Evolutionary conservation across 495 filamentous ascomycete species (phyloP).

Genomic region (Xylaria venustula): DNA sequence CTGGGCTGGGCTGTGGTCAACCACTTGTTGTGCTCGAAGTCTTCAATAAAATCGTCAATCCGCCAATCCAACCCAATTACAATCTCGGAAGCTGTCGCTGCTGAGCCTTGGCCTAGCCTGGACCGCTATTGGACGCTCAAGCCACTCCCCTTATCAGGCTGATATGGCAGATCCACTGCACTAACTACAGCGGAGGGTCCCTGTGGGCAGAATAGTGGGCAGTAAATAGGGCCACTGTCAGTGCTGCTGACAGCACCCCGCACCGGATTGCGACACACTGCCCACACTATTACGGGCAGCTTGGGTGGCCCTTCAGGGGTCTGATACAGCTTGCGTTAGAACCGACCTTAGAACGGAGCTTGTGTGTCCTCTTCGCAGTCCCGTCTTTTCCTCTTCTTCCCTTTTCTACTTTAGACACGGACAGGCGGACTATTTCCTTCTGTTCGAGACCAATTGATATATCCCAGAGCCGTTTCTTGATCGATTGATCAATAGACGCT

Average conservation of each 20-base stretch:
- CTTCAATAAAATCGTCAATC: not conserved
- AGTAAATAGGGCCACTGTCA: too few relatives aligned
- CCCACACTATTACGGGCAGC: not conserved
- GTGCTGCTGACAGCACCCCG: constrained; percentile 1
- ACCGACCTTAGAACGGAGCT: not conserved
- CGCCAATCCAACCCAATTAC: not conserved
- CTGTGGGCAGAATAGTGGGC: not conserved
- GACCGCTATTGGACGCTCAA: not conserved
- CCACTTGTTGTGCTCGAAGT: not conserved
- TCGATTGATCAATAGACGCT: constrained; percentile 15
- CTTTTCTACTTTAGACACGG: not conserved
- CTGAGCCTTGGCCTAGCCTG: not conserved
- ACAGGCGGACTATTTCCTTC: constrained; percentile 4
- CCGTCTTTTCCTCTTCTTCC: constrained; percentile 4
- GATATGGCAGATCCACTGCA: not conserved
- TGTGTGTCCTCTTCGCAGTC: constrained; percentile 12
- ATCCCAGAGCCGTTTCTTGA: constrained; percentile 11
- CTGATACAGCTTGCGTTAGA: constrained; percentile 6
- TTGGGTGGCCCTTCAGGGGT: constrained; percentile 10
- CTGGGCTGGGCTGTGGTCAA: not conserved
- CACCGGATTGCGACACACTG: not conserved
- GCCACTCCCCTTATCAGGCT: constrained; percentile 12
- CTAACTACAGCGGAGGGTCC: not conserved
- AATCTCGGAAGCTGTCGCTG: constrained; percentile 3
- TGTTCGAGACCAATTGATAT: constrained; percentile 4